phyloP scores from a whole-genome alignment of 2,329 filamentous ascomycete genomes.

The Hypoxylon sp. region DNA sequence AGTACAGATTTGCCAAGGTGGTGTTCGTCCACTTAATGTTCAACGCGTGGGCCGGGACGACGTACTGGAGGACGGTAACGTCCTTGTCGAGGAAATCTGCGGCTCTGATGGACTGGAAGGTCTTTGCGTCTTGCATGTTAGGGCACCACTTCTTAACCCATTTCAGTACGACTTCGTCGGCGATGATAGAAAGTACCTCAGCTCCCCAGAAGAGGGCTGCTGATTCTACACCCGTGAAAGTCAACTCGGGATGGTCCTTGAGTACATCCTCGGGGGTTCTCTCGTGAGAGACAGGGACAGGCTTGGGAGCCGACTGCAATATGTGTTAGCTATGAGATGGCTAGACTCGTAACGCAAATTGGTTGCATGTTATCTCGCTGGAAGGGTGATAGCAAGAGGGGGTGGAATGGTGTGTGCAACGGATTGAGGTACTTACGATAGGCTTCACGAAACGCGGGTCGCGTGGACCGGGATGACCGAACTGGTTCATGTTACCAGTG shows the following conservation, averaged over 20 bases:
- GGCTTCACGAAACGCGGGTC: conserved; percentile 11
- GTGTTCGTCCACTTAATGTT: neutral
- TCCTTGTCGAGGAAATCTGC: conserved; percentile 1
- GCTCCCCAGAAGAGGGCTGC: conserved; percentile 16
- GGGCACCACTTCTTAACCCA: conserved; percentile 40
- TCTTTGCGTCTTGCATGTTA: conserved; percentile 13
- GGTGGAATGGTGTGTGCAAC: neutral
- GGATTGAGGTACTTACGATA: conserved; percentile 12
- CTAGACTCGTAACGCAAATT: too few species aligned
- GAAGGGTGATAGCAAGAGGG: too few species aligned
- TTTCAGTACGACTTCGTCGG: conserved; percentile 28
- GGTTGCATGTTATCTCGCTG: too few species aligned
- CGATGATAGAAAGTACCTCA: conserved; percentile 20
- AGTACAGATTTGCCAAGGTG: conserved; percentile 26
- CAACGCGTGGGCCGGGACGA: conserved; percentile 29
- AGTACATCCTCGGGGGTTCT: conserved; percentile 37
- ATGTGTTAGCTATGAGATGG: conserved; percentile 9
- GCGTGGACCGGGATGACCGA: conserved; percentile 12
- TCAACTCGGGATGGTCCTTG: conserved; percentile 32
- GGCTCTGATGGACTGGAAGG: conserved; percentile 19
- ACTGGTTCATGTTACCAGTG: too few species aligned
- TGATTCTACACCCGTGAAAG: conserved; percentile 23
- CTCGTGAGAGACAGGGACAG: neutral
- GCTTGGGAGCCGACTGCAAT: neutral
- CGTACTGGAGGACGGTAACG: neutral